A percentile compares a stretch with the other conserved stretches of the same genome.
phyloP scores from a whole-genome alignment of 2,329 filamentous ascomycete genomes.

The Sporothrix variecibatus region DNA sequence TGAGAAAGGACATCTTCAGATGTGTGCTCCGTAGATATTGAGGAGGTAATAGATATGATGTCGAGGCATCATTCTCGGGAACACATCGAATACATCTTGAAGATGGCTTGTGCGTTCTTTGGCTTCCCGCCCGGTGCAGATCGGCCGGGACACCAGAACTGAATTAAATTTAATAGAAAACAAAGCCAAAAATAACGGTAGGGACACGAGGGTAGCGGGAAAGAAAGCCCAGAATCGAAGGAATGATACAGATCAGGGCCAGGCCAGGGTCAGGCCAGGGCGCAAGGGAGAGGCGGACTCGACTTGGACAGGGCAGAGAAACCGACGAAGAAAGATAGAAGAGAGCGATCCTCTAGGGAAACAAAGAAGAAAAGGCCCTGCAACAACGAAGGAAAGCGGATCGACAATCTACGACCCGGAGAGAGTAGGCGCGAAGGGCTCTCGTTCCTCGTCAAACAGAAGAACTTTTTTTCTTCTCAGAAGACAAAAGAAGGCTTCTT shows the following conservation, averaged over 20 bases:
- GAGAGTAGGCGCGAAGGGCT: neutral
- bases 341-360: neutral
- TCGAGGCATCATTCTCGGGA: neutral
- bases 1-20: neutral
- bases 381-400: neutral
- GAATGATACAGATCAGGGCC: neutral
- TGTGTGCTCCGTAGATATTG: too few relatives aligned
- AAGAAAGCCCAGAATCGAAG: neutral
- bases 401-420: constrained; percentile 9
- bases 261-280: neutral
- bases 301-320: neutral
- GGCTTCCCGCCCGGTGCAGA: neutral
- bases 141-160: neutral
- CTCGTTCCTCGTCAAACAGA: neutral
- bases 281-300: neutral
- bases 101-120: constrained; percentile 1
- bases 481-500: neutral
- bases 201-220: neutral
- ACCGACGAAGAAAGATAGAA: neutral
- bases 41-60: neutral
- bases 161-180: neutral
- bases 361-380: neutral
- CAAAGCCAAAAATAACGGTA: neutral
- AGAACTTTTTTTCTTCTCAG: neutral
- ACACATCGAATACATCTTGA: neutral